These are phyloP conservation scores for Neofusicoccum ribis DNA, from an alignment of 2,329 filamentous ascomycete species.

Conservation along the genomic window DNA sequence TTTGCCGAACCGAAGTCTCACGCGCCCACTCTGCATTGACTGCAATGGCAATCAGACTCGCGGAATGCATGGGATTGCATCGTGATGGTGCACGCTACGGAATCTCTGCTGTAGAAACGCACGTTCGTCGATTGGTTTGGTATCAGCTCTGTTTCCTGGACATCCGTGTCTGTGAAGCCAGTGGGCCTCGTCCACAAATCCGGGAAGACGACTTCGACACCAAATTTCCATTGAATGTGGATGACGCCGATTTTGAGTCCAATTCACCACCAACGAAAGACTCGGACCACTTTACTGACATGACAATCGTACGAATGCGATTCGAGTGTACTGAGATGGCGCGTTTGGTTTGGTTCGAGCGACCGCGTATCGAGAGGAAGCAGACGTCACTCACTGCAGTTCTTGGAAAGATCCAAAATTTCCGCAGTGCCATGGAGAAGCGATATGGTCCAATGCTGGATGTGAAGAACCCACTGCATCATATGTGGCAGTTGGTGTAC, in stretches of 20 bases:
- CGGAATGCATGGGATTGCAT: slow-evolving; percentile 76
- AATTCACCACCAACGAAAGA: slow-evolving; percentile 46
- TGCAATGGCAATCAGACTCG: slow-evolving; percentile 70
- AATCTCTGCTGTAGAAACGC: slow-evolving; percentile 66
- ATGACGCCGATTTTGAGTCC: slow-evolving; percentile 62
- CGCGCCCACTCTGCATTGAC: slow-evolving; percentile 71
- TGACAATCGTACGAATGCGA: slow-evolving; percentile 66
- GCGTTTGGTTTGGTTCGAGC: slow-evolving; percentile 68
- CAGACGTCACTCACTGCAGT: slow-evolving; percentile 64
- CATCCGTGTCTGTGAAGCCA: slow-evolving; percentile 71
- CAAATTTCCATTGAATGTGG: slow-evolving; percentile 68
- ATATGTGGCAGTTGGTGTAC: slow-evolving; percentile 64
- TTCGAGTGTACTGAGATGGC: slow-evolving; percentile 75
- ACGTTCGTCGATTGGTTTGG: slow-evolving; percentile 72
- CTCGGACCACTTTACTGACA: slow-evolving; percentile 63
- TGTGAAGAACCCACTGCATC: slow-evolving; percentile 61
- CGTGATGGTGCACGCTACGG: slow-evolving; percentile 68
- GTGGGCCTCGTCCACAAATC: slow-evolving; percentile 70
- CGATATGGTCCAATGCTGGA: slow-evolving; percentile 67
- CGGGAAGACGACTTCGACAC: slow-evolving; percentile 76
- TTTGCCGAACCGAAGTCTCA: slow-evolving; percentile 72
- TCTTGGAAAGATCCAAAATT: slow-evolving; percentile 68
- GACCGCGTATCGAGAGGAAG: slow-evolving; percentile 63
- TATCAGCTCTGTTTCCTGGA: slow-evolving; percentile 77
- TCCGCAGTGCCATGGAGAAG: slow-evolving; percentile 63